Evolutionary conservation across 2,329 filamentous ascomycete genomes (phyloP), one percentile per base, ranked within the genome.

Genomic region (Massarina eburnea): DNA sequence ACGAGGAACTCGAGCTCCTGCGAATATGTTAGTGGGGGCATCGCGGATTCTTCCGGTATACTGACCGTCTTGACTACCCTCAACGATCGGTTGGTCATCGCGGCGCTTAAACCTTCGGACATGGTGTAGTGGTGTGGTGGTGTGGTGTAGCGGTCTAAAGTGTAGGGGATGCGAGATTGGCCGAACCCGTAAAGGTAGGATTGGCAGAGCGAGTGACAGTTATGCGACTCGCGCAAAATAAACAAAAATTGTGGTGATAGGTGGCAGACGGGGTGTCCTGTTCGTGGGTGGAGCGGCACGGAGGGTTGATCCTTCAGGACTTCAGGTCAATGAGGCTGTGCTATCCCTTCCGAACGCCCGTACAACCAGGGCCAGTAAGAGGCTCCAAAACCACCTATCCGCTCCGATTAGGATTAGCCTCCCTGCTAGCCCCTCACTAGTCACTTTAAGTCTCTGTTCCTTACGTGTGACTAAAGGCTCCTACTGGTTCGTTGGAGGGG

Each of bases 1-100:
- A 89, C 82, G 50, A 97, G 88, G 58, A 85, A 88, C 72, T 96
- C 91, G 49, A 96, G 87, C 76, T 96, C 91, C 91, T 96, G 57
- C 30, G 34, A 34, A 15, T 38, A 24, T 15, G 51, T 67, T 45
- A 52, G 50, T 62, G 49, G 19, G 18, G 42, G n/a, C 24, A 33
- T n/a, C 21, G 32, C 19, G 3, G 15, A n/a, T 12, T 29, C 17
- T 17, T 1, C 17, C 14, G 40, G 15, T 19, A 39, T 35, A 52
- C 82, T 59, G 76, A 91, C 90, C 66, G 86, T 90, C 76, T 90
- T 91, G 76, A 96, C 91, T 63, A 83, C 86, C 55, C 90, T 86
- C 66, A 95, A 83, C 66, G 89, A 91, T 74, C 90, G 83, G 76
- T 92, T 94, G 73, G 86, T 83, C 80, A 83, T 80, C 36, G 82